Base-by-base conservation (phyloP, 176 grass and related monocot genomes). In the Aegilops sharonensis region DNA sequence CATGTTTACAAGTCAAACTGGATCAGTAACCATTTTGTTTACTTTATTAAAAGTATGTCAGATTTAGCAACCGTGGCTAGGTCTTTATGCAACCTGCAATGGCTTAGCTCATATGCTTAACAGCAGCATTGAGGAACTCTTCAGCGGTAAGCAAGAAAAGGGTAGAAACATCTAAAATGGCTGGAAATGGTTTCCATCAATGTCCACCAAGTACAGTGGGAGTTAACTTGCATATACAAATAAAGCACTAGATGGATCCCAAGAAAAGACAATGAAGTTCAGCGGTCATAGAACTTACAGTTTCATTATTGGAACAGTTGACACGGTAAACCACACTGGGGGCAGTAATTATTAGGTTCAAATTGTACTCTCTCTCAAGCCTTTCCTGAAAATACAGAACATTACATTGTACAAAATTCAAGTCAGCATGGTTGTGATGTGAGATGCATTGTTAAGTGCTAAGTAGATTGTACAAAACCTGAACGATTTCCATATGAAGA, bases 401-500 rank as follows among this genome's bases (percentile, higher is more conserved):
- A 76, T 63, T 59, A 82, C 31, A 61, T 64, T 78, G 47, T 89
- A 77, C 21, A 64, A 71, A 87, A 79, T 79, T 72, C 67, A 71
- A 35, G 18, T n/a, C 31, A 50, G n/a, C 4, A 24, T 85, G 36
- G 15, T 78, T 65, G 54, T 42, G 90, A 80, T 87, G 78, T 84
- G 64, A 81, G 24, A 35, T 89, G n/a, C 21, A 86, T 85, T 84
- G 63, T 21, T 43, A 85, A 86, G 66, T 85, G 32, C 20, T 20
- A 72, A 39, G 42, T 80, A 70, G 65, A 81, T 29, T 77, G 79
- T 81, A 81, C 64, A 29, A 87, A 87, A 98, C 95, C 95, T 98
- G 95, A 84, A 98, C 95, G 86, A 98, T 98, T 89, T 98, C 95
- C 95, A 98, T 95, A 89, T 98, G 95, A 80, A 98, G 95, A 72